Evolutionary conservation across 306 rosid genomes (phyloP), one percentile per base, ranked within the genome.

Genomic region (Lupinus albus): DNA sequence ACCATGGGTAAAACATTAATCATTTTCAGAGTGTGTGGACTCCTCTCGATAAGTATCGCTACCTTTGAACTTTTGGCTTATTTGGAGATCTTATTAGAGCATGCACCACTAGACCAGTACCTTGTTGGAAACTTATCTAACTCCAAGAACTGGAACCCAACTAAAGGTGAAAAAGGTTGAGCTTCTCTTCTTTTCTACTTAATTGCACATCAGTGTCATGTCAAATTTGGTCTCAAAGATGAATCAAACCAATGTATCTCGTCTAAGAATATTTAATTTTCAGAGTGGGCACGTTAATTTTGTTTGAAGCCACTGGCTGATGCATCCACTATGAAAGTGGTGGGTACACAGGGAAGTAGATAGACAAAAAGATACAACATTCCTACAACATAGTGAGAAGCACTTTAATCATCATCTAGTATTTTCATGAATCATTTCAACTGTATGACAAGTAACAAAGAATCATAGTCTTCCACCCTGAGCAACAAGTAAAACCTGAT

Each of bases 211-310:
- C 16, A 30, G 16, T 61, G 32, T 61, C 41, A 18, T 16, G 1
- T 35, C 48, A 68, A 61, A 51, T 25, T 68, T 53, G 38, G 5
- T 49, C 47, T 12, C 25, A 33, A 13, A 30, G 57, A 58, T 67
- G 28, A 28, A 5, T 87, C 82, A 90, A 51, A 90, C 96, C 83
- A 90, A 73, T 7, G 95, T 80, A 68, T 90, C 96, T 10, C 76
- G 83, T 67, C 85, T 80, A 36, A 75, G 83, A 66, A 90, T 85
- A 46, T 82, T 87, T 63, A 52, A 84, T 74, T 90, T 90, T 84
- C 96, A 90, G 75, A 90, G 95, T 0, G 96, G 96, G 70, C 96
- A 90, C 15, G 89, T 90, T 61, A 95, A 88, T 44, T 87, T 90
- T 41, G 88, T 85, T 16, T 80, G 82, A 44, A 89, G 96, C 96